Evolutionary conservation across 1,139 yeast species (phyloP).

Genomic region (Suhomyces wounanorum): DNA sequence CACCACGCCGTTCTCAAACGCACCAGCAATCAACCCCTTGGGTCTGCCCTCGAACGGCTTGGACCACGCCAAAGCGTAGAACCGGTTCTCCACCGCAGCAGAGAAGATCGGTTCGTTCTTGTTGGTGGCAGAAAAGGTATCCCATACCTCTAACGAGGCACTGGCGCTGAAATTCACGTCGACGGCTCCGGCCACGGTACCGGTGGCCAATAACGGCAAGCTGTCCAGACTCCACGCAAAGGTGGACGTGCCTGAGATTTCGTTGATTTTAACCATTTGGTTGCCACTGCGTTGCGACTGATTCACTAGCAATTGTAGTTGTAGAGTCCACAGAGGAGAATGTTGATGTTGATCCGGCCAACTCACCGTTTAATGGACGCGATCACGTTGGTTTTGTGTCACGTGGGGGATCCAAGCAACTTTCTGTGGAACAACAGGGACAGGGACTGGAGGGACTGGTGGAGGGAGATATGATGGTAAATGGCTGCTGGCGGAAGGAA

Average conservation of each 20-base stretch:
- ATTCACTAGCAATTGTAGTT: background rate
- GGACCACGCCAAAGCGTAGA: slow-evolving; percentile 89
- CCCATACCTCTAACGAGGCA: slow-evolving; percentile 78
- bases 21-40: slow-evolving; percentile 77
- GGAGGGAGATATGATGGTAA: no score
- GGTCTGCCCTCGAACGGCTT: slow-evolving; percentile 55
- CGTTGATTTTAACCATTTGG: slow-evolving; percentile 81
- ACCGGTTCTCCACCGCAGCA: slow-evolving; percentile 59
- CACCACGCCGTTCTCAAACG: slow-evolving; percentile 78
- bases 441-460: no score
- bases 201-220: slow-evolving; percentile 79
- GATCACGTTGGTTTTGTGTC: background rate
- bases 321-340: background rate
- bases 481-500: no score
- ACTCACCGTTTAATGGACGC: slow-evolving; percentile 11
- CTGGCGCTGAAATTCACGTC: slow-evolving; percentile 83
- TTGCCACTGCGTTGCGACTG: slow-evolving; percentile 2
- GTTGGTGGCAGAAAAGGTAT: slow-evolving; percentile 52
- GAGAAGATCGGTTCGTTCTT: slow-evolving; percentile 50
- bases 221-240: slow-evolving; percentile 91
- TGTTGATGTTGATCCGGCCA: slow-evolving; percentile 11
- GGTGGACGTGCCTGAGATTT: slow-evolving; percentile 82
- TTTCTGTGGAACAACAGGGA: no score
- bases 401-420: background rate
- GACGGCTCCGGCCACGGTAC: slow-evolving; percentile 93